Conservation (phyloP, 31 red algal species). For the Endocladia muricata region DNA sequence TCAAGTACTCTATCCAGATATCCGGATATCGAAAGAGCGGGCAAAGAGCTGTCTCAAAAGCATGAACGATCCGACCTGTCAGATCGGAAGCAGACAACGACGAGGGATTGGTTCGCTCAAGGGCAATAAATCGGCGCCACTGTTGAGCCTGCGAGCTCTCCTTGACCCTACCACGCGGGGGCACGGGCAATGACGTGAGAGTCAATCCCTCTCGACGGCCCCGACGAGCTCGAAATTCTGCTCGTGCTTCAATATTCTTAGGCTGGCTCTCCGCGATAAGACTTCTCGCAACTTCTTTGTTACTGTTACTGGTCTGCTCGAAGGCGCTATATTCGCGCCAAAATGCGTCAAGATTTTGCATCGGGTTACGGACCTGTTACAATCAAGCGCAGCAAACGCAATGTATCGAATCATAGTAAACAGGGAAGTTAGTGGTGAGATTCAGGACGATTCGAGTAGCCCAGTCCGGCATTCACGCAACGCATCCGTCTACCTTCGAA, state of each 20-base stretch:
- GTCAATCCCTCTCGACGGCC: conserved; percentile 70
- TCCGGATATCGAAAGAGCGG: conserved; percentile 81
- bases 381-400: not conserved
- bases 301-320: conserved; percentile 71
- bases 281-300: conserved; percentile 75
- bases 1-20: conserved; percentile 79
- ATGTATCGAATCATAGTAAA: not conserved
- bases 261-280: conserved; percentile 67
- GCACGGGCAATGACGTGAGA: conserved; percentile 37
- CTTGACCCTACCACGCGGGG: conserved; percentile 55
- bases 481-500: too few species aligned
- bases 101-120: conserved; percentile 61
- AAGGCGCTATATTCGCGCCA: conserved; percentile 80
- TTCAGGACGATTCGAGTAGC: conserved; percentile 2
- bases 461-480: too few species aligned
- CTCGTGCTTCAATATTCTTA: conserved; percentile 73
- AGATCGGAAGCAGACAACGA: conserved; percentile 54
- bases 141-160: conserved; percentile 59
- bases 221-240: conserved; percentile 78
- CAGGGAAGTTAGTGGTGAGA: not conserved
- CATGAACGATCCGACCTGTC: conserved; percentile 51
- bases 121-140: conserved; percentile 79
- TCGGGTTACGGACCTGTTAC: conserved; percentile 62
- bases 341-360: conserved; percentile 69
- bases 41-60: conserved; percentile 73